These are phyloP conservation scores for Saccharomyces uvarum DNA, from an alignment of 1,139 yeast genomes.

Conservation along the genomic window DNA sequence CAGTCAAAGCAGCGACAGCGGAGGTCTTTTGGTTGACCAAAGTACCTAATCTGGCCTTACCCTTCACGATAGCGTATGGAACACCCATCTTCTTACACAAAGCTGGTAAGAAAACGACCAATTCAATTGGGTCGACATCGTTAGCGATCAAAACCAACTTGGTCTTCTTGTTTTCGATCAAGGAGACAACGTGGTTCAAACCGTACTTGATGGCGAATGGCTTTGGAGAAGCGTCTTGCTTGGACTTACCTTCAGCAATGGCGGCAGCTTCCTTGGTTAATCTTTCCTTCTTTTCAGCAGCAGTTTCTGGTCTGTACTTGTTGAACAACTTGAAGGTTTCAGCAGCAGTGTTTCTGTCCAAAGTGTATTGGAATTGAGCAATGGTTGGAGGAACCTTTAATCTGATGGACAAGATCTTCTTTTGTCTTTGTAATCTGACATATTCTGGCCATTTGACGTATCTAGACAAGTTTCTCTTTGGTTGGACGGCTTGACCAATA, in stretches of 20 bases:
- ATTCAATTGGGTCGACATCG: slow-evolving; percentile 98
- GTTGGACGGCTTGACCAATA: slow-evolving; percentile 91
- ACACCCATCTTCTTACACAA: slow-evolving; percentile 98
- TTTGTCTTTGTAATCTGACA: slow-evolving; percentile 95
- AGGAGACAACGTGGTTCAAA: slow-evolving; percentile 95
- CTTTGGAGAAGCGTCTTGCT: slow-evolving; percentile 91
- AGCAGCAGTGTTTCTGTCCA: slow-evolving; percentile 97
- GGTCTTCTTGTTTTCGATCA: slow-evolving; percentile 96
- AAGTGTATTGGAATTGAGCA: slow-evolving; percentile 88
- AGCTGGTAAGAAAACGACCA: slow-evolving; percentile 94
- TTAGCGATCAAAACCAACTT: slow-evolving; percentile 93
- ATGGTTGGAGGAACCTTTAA: slow-evolving; percentile 98
- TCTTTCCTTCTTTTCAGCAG: slow-evolving; percentile 97
- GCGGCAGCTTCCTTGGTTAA: slow-evolving; percentile 98
- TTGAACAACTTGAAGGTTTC: slow-evolving; percentile 92
- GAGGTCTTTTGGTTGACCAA: slow-evolving; percentile 95
- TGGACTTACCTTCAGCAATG: slow-evolving; percentile 93
- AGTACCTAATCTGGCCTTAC: slow-evolving; percentile 97
- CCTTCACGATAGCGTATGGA: slow-evolving; percentile 96
- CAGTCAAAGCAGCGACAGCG: slow-evolving; percentile 94
- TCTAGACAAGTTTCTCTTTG: slow-evolving; percentile 92
- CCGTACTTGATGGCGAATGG: slow-evolving; percentile 95
- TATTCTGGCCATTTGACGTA: slow-evolving; percentile 98
- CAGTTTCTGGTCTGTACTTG: slow-evolving; percentile 97
- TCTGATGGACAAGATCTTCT: slow-evolving; percentile 89